Conservation (phyloP, 352 stramenopile genomes). For the Phytophthora citrophthora region DNA sequence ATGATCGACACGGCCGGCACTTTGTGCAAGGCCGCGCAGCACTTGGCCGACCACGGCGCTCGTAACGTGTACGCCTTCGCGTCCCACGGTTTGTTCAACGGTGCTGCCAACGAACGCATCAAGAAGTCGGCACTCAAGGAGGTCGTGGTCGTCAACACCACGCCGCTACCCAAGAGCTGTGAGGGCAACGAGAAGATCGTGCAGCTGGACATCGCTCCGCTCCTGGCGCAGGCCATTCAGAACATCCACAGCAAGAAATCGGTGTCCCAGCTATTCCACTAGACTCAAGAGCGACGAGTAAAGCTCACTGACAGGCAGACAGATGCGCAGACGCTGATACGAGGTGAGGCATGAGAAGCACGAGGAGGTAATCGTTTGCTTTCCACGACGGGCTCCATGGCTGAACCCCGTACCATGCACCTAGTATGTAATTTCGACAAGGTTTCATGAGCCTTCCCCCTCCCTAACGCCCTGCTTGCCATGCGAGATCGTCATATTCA, state of each 20-base stretch:
- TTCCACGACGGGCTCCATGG: constrained; percentile 6
- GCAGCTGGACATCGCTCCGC: constrained; percentile 97
- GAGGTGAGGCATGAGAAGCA: constrained; percentile 9
- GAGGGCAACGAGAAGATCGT: constrained; percentile 98
- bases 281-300: constrained; percentile 41
- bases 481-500: constrained; percentile 15
- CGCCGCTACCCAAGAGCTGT: constrained; percentile 83
- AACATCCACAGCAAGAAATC: constrained; percentile 99
- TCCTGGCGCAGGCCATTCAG: constrained; percentile 99
- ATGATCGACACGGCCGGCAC: constrained; percentile 99
- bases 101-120: constrained; percentile 90
- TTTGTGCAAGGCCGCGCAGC: constrained; percentile 98
- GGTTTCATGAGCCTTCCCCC: constrained; percentile 27
- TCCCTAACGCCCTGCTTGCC: constrained; percentile 7
- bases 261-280: constrained; percentile 99
- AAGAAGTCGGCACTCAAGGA: constrained; percentile 92
- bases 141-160: constrained; percentile 92
- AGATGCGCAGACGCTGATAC: constrained; percentile 14
- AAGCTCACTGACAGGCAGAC: constrained; percentile 22
- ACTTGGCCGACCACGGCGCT: constrained; percentile 95
- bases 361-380: constrained; percentile 4
- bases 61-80: constrained; percentile 99
- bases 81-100: constrained; percentile 98
- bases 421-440: constrained; percentile 46
- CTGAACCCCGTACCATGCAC: constrained; percentile 18